Base-by-base conservation (phyloP, 805 yeast genomes). In the Ogataea degrootiae region DNA sequence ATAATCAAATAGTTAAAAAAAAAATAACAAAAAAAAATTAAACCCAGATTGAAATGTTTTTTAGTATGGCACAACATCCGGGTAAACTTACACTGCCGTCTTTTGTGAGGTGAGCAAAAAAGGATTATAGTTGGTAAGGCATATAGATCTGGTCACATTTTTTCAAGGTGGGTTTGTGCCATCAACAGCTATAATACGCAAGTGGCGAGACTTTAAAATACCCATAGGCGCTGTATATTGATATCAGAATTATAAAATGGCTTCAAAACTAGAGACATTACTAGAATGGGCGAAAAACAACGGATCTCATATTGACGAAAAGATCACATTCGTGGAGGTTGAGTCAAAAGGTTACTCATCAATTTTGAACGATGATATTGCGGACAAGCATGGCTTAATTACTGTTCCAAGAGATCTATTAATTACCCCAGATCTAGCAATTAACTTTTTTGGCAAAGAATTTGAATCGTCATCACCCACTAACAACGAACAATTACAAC, bases 371-470 rank as follows among this genome's bases (percentile, higher is more conserved):
- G 36, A 49, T 11, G 50, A 50, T 19, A 19, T 57, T 4, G 8
- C 39, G 38, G 17, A 48, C 34, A 31, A 52, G 41, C 8, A 41
- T 37, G 46, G 52, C 16, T 39, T 76, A 21, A 63, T 76, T 19
- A 58, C 57, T 31, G 60, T 77, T 4, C 79, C 80, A 3, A 52
- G 56, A 42, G 44, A 51, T 0, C 45, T 76, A 5, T 57, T 75
- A 0, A 55, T 78, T 4, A 69, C 73, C 2, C 70, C 70, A 2
- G 56, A 56, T 0, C 22, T 64, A 4, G 77, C 79, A 0, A 56
- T 59, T 1, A 33, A 47, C 1, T 60, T 55, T 26, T 69, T 72
- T 41, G 55, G 60, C 1, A 43, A 19, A 3, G 33, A 39, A 15
- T 36, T 53, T 17, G 16, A 41, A 7, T 43, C 7, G 6, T 14